These are phyloP conservation scores for Phytophthora megakarya DNA, from an alignment of 352 stramenopile genomes.

Conservation along the genomic window DNA sequence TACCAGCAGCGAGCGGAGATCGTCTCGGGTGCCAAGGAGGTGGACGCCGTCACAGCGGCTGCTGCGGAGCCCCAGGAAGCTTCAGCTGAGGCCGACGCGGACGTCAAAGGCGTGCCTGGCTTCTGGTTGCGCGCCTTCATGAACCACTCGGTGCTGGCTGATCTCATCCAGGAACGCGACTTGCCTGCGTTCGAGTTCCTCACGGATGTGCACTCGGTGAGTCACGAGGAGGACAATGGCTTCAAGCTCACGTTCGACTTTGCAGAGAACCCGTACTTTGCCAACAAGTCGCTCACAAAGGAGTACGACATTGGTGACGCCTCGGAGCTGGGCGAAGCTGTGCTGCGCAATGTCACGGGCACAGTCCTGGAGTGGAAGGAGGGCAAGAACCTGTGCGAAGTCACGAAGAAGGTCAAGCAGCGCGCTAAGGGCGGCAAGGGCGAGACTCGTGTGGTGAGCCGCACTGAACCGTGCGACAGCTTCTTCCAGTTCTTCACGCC, in stretches of 20 bases:
- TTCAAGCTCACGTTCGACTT: slow-evolving; percentile 90
- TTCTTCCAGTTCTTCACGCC: slow-evolving; percentile 90
- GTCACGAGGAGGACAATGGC: slow-evolving; percentile 81
- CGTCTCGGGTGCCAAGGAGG: slow-evolving; percentile 78
- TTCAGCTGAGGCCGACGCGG: slow-evolving; percentile 43
- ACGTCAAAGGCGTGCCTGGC: slow-evolving; percentile 80
- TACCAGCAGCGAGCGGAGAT: slow-evolving; percentile 77
- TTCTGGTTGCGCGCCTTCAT: slow-evolving; percentile 88
- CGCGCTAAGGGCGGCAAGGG: slow-evolving; percentile 79
- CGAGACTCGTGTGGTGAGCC: slow-evolving; percentile 75
- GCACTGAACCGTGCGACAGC: slow-evolving; percentile 83
- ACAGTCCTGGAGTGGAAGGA: slow-evolving; percentile 85
- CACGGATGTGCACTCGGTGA: slow-evolving; percentile 73
- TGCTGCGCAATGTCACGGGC: slow-evolving; percentile 77
- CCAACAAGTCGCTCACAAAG: slow-evolving; percentile 79
- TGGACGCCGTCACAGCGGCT: slow-evolving; percentile 59
- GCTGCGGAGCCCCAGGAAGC: slow-evolving; percentile 46
- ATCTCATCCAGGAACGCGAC: slow-evolving; percentile 84
- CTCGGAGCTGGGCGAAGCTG: slow-evolving; percentile 77
- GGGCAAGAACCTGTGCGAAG: slow-evolving; percentile 82
- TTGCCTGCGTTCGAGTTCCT: slow-evolving; percentile 81
- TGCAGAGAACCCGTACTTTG: slow-evolving; percentile 77
- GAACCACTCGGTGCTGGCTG: slow-evolving; percentile 82
- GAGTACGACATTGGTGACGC: slow-evolving; percentile 88
- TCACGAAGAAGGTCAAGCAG: slow-evolving; percentile 90